Percentiles rank a stretch among this genome's conserved stretches.
These are phyloP conservation scores for Petunia axillaris DNA, from an alignment of 257 asterid genomes.

Conservation along the genomic window DNA sequence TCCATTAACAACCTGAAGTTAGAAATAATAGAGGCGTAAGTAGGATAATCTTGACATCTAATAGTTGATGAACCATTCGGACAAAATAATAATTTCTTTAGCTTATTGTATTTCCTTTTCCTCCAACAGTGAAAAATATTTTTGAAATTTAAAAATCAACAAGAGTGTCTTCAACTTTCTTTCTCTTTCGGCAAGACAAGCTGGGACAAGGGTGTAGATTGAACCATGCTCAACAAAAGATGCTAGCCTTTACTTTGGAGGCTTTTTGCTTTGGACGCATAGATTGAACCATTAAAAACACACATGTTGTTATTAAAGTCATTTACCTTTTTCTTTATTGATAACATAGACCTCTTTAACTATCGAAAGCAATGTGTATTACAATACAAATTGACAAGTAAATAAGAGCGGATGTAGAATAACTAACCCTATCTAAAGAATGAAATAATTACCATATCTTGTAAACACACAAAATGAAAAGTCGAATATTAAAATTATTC, in stretches of 20 bases:
- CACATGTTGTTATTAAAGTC: neutral
- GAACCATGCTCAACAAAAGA: neutral
- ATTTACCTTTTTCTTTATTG: too few species aligned
- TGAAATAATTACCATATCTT: too few species aligned
- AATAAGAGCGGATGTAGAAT: too few species aligned
- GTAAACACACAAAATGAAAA: too few species aligned
- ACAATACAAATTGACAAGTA: too few species aligned
- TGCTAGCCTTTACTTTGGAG: neutral
- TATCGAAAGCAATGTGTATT: too few species aligned
- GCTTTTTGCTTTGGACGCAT: neutral
- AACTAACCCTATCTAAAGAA: too few species aligned
- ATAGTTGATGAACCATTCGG: neutral
- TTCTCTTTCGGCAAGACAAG: constrained; percentile 22
- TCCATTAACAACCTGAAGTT: too few species aligned
- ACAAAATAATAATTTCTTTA: neutral
- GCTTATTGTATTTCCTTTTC: neutral
- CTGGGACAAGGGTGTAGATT: neutral
- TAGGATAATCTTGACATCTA: neutral
- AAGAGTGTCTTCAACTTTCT: neutral
- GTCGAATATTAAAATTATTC: too few species aligned
- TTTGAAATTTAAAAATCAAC: neutral
- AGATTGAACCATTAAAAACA: too few species aligned
- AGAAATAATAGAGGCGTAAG: too few species aligned
- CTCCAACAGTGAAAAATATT: neutral
- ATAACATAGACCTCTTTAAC: too few species aligned